Base-by-base conservation (phyloP, 805 yeast species). In the Candida anglica region DNA sequence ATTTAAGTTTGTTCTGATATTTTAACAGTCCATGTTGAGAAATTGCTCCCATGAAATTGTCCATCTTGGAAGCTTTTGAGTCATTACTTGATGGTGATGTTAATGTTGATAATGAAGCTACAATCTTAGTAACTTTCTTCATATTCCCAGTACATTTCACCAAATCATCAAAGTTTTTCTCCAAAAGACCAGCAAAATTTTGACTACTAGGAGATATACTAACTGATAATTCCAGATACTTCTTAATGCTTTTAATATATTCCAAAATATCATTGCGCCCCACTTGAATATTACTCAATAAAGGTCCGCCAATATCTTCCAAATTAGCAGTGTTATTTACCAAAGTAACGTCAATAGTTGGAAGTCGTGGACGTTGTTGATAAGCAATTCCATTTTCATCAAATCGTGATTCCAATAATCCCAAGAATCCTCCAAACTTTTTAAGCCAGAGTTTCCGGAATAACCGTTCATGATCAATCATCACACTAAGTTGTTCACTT, bases 401-500 rank as follows among this genome's bases (percentile, higher is more conserved):
- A n/a, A n/a, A n/a, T n/a, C n/a, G n/a, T n/a, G n/a, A n/a, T 3
- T 21, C 23, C 21, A 66, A 36, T 14, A 53, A 44, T 10, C 41
- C 32, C 15, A 65, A 41, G 27, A 70, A 64, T 10, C 49, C 50
- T 4, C 83, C 75, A 47, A 83, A 83, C 34, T 77, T 80, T 33
- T 69, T 63, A 4, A 69, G 41, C 96, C 95, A 87, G 23, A 70
- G 67, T 6, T 64, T 60, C 44, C 88, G 69, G 36, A 66, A 67
- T 34, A 60, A 58, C 32, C 58, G 56, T 54, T 83, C 95, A 40
- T 69, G 74, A 28, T 73, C 79, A 16, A 72, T 71, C 33, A 79
- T 53, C 34, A 68, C 54, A 17, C 81, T 77, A 38, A 81, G 61
- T 34, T 73, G 78, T 44, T 80, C 88, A 18, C 77, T 66, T 0